Base-by-base conservation (phyloP, 352 stramenopile species). In the Pythium phragmiticola region DNA sequence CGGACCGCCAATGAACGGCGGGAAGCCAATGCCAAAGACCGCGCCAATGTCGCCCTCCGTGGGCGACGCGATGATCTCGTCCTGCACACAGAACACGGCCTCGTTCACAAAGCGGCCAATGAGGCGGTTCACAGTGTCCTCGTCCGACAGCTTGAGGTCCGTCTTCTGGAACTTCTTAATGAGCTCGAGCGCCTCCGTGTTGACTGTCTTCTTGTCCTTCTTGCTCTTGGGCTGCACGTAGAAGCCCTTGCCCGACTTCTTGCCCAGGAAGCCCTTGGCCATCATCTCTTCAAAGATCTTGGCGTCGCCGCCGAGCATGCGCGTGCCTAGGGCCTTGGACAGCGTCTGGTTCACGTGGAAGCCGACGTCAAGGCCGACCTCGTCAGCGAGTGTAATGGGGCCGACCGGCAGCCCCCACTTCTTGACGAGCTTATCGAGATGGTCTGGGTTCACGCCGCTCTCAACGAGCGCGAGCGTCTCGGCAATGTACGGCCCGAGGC, bases 21-120 rank as follows among this genome's bases (percentile, higher is more conserved):
- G 94, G 78, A 99, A 99, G 59, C 97, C 97, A 62, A 98, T 98
- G 66, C 97, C 97, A 76, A 99, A 99, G 19, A 99, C 95, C n/a
- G 98, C 84, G 46, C 97, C 97, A 75, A 99, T 99, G 78, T 99
- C 97, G 63, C 96, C 97, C 60, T 98, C 95, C 9, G 92, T 93
- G 7, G 97, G 96, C 53, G 95, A 97, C 52, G 84, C 92, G 71
- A 99, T 99, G 64, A 99, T 98, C 57, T 98, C 96, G 73, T 99
- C 97, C 72, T 97, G 88, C 23, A 99, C 84, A 70, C 96, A 99
- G 39, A 98, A 92, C 45, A 97, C 90, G 7, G 97, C 97, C 74
- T 99, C 97, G 75, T 99, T 99, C 50, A 99, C 87, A 72, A 99
- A 99, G 47, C 96, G 87, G 14, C 83, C 92, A n/a, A 98, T 78